These are phyloP conservation scores for Hygrocybe punicea DNA, from an alignment of 768 basidiomycete genomes.

Conservation along the genomic window DNA sequence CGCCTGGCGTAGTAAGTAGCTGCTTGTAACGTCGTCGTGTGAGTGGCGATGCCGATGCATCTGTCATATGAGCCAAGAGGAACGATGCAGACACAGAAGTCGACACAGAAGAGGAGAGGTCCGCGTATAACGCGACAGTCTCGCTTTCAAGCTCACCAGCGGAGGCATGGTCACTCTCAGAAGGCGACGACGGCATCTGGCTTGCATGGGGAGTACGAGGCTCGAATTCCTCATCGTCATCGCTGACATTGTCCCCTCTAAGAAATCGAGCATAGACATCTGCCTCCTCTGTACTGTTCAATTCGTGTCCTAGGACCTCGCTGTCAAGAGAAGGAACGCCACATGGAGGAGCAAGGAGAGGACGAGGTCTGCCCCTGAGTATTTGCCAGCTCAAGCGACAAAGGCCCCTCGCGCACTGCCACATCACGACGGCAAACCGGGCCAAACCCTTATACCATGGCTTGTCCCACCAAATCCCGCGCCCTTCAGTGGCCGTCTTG, in stretches of 20 bases:
- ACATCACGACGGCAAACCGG: slow-evolving; percentile 25
- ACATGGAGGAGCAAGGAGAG: background rate
- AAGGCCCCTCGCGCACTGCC: background rate
- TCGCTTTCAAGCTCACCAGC: slow-evolving; percentile 35
- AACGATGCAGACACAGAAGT: slow-evolving; percentile 39
- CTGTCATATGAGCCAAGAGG: slow-evolving; percentile 54
- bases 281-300: slow-evolving; percentile 29
- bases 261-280: slow-evolving; percentile 57
- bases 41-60: slow-evolving; percentile 40
- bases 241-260: slow-evolving; percentile 51
- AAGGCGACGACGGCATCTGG: slow-evolving; percentile 13
- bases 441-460: slow-evolving; percentile 41
- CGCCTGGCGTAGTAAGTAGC: slow-evolving; percentile 26
- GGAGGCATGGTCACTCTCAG: slow-evolving; percentile 21
- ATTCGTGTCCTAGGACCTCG: slow-evolving; percentile 13
- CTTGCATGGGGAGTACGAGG: slow-evolving; percentile 7
- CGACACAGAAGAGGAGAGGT: slow-evolving; percentile 40
- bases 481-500: slow-evolving; percentile 8
- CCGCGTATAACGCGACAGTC: slow-evolving; percentile 49
- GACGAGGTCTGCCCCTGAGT: slow-evolving; percentile 1
- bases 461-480: slow-evolving; percentile 40
- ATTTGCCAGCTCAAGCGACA: slow-evolving; percentile 10
- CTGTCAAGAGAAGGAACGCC: slow-evolving; percentile 10
- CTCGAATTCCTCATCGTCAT: slow-evolving; percentile 37
- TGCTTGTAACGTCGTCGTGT: slow-evolving; percentile 49